phyloP scores from a whole-genome alignment of 768 basidiomycete species.

The Stropharia rugosoannulata region DNA sequence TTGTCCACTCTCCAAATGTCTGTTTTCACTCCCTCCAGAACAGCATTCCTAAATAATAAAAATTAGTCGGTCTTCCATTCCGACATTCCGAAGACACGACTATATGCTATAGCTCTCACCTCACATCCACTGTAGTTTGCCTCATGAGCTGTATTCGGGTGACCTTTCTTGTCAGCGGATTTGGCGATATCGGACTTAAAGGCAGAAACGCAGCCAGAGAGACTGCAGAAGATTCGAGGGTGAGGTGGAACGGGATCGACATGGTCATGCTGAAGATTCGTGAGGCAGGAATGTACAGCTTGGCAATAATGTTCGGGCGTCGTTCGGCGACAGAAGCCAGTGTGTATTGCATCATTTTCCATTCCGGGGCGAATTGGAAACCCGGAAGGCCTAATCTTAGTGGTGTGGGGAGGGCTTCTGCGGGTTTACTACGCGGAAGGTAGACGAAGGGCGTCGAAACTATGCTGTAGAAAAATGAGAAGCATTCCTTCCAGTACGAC shows the following conservation, averaged over 20 bases:
- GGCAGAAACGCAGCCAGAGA: conserved; percentile 64
- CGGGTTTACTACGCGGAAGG: conserved; percentile 63
- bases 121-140: conserved; percentile 68
- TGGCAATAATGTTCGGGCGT: conserved; percentile 39
- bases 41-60: conserved; percentile 41
- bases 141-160: conserved; percentile 65
- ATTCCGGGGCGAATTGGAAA: conserved; percentile 44
- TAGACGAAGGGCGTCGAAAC: conserved; percentile 65
- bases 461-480: conserved; percentile 31
- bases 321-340: conserved; percentile 37
- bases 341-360: conserved; percentile 45
- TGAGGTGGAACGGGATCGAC: conserved; percentile 68
- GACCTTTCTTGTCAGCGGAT: conserved; percentile 27
- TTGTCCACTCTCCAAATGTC: conserved; percentile 70
- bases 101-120: conserved; percentile 26
- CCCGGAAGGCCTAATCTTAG: conserved; percentile 34
- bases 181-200: conserved; percentile 45
- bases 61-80: not conserved
- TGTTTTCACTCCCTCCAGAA: conserved; percentile 53
- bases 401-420: conserved; percentile 47
- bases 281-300: conserved; percentile 55
- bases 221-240: conserved; percentile 51
- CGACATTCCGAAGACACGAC: not conserved
- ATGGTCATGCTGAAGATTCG: conserved; percentile 57
- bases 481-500: conserved; percentile 2